Conservation (phyloP, 2,329 filamentous ascomycete genomes). For the Cladosporium sp. region DNA sequence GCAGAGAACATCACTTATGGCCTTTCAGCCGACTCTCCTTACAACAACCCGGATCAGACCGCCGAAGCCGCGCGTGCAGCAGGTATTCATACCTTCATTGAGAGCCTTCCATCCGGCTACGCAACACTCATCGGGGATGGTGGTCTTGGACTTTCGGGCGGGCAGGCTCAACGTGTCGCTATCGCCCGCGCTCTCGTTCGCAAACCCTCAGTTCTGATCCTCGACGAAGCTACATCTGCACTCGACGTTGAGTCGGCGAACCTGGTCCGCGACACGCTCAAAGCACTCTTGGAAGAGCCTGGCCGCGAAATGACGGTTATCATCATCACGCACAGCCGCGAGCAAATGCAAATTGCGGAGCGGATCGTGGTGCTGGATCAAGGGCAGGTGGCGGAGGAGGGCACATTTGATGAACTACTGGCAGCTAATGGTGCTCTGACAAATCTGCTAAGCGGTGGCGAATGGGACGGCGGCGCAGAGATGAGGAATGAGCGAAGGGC, state of each 20-base stretch:
- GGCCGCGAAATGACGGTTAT: slow-evolving; percentile 64
- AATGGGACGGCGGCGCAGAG: slow-evolving; percentile 27
- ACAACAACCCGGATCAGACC: slow-evolving; percentile 51
- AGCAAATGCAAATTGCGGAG: slow-evolving; percentile 85
- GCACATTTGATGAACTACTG: slow-evolving; percentile 65
- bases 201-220: slow-evolving; percentile 69
- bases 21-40: slow-evolving; percentile 57
- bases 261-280: slow-evolving; percentile 65
- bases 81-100: slow-evolving; percentile 76
- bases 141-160: slow-evolving; percentile 72
- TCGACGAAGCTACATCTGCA: slow-evolving; percentile 86
- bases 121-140: slow-evolving; percentile 75
- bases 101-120: slow-evolving; percentile 70
- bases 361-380: slow-evolving; percentile 71
- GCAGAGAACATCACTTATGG: slow-evolving; percentile 84
- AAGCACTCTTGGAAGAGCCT: slow-evolving; percentile 49
- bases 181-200: slow-evolving; percentile 79
- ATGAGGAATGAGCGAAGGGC: not conserved
- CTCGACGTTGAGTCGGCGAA: slow-evolving; percentile 71
- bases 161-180: slow-evolving; percentile 78
- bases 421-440: slow-evolving; percentile 35
- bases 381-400: slow-evolving; percentile 67
- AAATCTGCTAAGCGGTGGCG: slow-evolving; percentile 44
- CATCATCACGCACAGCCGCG: slow-evolving; percentile 76
- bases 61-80: slow-evolving; percentile 55